A percentile compares a stretch with the other conserved stretches of the same genome.
phyloP scores from a whole-genome alignment of 1,139 yeast genomes.

The Diutina ranongensis region DNA sequence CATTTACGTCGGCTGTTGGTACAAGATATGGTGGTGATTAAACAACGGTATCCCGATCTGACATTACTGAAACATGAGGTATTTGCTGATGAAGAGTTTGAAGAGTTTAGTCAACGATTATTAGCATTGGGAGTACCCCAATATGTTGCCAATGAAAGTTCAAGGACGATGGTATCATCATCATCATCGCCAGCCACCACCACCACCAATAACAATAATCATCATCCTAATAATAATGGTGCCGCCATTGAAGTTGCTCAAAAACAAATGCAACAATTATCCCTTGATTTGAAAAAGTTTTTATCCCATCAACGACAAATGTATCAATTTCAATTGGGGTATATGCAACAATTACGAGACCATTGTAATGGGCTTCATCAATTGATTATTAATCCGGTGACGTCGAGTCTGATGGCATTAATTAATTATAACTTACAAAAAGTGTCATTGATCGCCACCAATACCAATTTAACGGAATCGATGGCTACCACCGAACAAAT shows the following conservation, averaged over 20 bases:
- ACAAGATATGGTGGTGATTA: conserved; percentile 25
- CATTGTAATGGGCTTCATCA: neutral
- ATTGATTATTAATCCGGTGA: neutral
- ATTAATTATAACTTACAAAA: neutral
- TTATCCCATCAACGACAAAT: neutral
- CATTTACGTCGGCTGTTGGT: conserved; percentile 17
- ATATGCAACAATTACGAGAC: conserved; percentile 1
- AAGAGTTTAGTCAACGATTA: conserved; percentile 13
- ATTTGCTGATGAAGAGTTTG: conserved; percentile 16
- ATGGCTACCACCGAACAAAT: neutral
- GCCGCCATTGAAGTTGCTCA: neutral
- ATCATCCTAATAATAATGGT: neutral
- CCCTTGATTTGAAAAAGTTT: neutral
- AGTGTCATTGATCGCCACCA: neutral
- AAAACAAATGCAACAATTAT: neutral
- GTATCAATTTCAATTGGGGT: neutral
- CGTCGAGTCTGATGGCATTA: neutral
- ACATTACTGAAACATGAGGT: conserved; percentile 19
- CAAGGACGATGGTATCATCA: neutral
- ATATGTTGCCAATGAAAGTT: neutral
- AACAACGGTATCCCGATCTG: conserved; percentile 17
- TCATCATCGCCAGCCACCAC: neutral
- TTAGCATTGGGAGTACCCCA: neutral
- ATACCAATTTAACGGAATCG: neutral
- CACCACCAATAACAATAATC: no score